Evolutionary conservation across 164 flowering plant genomes (phyloP), one percentile per base, ranked within the genome.

Genomic region (Nelumbo lutea): DNA sequence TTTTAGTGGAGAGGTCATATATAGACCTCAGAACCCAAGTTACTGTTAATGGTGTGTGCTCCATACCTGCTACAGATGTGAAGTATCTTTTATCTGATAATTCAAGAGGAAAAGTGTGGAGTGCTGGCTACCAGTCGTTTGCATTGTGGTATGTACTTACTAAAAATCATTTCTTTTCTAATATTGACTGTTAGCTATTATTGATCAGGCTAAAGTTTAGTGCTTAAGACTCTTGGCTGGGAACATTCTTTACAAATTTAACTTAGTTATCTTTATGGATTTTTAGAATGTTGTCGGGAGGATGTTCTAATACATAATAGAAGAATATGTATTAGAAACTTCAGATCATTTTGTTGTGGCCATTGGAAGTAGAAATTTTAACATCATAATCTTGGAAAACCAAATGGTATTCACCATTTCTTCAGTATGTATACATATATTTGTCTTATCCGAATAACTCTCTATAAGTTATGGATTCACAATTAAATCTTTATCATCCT

Each of bases 1-100:
- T 93, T 64, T 78, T 85, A 67, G 85, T 96, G 65, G 97, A 93
- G 81, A 83, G 96, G 76, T 88, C 98, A 50, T 82, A 45, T 63
- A 79, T 96, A 73, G 97, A 91, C 79, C 91, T 93, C 3, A 81
- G 81, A 75, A 83, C 71, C 73, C 90, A 88, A 80, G 90, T 85
- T 10, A 84, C 87, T 6, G 79, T 88, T n/a, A 88, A 85, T 76
- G 92, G 97, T 71, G 81, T 71, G 15, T 86, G 93, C 77, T 81
- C 78, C 64, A 74, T 90, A 68, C 80, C 94, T 68, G 75, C 86
- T 75, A 76, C 86, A 47, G 97, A 93, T 72, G 83, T 93, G 6
- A 93, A 83, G 79, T 84, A 73, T 69, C 72, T 96, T 78, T 62
- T 90, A 63, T 83, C 96, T 38, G 99, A 96, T 72, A 78, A 77